Base-by-base conservation (phyloP, 2,329 filamentous ascomycete genomes). In the Aureobasidium vineae region DNA sequence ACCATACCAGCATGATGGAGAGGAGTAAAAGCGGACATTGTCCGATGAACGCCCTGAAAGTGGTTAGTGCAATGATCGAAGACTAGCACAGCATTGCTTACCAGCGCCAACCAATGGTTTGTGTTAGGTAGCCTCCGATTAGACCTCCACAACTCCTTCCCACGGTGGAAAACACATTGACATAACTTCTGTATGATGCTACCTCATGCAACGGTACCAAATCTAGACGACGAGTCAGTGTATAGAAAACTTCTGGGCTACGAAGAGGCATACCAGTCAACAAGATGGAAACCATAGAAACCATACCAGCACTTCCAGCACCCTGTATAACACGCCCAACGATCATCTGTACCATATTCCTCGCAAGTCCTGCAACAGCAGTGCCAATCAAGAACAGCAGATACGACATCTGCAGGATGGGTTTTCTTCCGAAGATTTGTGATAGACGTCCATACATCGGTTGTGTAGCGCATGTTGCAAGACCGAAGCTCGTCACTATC, bases 91-190 rank as follows among this genome's bases (percentile, higher is more conserved):
- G 5, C 5, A 41, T 21, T 11, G 54, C 77, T 69, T 69, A 85
- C 86, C 86, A 88, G 74, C 88, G 78, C 88, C 87, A 90, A 19
- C 87, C 87, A 15, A 89, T 80, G 0, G 82, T 81, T 69, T 89
- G 85, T 1, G 86, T 83, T 1, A 89, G 74, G 71, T 80, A 84
- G 2, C 87, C 88, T 1, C 87, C 88, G 0, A 88, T 66, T 0
- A 84, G 82, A 1, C 83, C 84, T 38, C 84, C 84, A 26, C 81
- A 74, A 66, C 79, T 81, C 13, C 82, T 76, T 13, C 82, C 83
- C 0, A 80, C 78, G 0, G 82, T 85, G 68, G 79, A 78, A 19
- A 80, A 74, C 16, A 85, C 76, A 65, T 85, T 85, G 50, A 84
- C 78, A 72, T 84, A 84, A 33, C 80, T 79, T 52, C 83, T 74